Percentiles rank a stretch among this genome's conserved stretches.
Conservation (phyloP, 2,329 filamentous ascomycete species). For the Colletotrichum horii region DNA sequence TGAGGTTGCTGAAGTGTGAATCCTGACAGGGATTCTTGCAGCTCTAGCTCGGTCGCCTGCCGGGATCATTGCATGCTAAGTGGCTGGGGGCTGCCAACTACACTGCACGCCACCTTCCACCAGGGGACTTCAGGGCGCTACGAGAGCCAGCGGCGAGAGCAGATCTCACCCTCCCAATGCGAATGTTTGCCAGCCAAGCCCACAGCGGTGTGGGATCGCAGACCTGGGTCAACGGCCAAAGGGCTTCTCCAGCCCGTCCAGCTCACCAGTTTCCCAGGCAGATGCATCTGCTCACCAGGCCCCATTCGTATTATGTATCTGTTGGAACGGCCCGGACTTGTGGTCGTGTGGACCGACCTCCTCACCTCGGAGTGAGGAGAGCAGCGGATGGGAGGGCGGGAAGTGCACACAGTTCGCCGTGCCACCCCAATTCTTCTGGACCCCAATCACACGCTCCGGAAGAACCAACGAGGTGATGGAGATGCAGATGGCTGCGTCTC, state of each 20-base stretch:
- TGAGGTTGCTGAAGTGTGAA: conserved; percentile 21
- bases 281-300: not conserved
- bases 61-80: not conserved
- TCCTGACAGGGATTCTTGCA: conserved; percentile 26
- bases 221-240: not conserved
- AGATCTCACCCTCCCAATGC: not conserved
- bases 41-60: conserved; percentile 7
- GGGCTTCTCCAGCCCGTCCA: not conserved
- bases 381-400: not conserved
- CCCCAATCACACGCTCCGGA: conserved; percentile 6
- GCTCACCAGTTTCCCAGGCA: not conserved
- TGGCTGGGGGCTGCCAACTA: conserved; percentile 15
- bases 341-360: not conserved
- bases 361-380: not conserved
- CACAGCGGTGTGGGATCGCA: not conserved
- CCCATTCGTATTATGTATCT: not conserved
- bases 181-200: not conserved
- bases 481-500: conserved; percentile 8
- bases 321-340: not conserved
- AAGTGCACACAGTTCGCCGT: not conserved
- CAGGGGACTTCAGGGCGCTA: conserved; percentile 7
- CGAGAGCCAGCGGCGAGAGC: not conserved
- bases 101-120: conserved; percentile 7
- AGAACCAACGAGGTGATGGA: conserved; percentile 10
- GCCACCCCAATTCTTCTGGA: conserved; percentile 9